Base-by-base conservation (phyloP, 2,329 filamentous ascomycete genomes). In the Xylariaceae sp. region DNA sequence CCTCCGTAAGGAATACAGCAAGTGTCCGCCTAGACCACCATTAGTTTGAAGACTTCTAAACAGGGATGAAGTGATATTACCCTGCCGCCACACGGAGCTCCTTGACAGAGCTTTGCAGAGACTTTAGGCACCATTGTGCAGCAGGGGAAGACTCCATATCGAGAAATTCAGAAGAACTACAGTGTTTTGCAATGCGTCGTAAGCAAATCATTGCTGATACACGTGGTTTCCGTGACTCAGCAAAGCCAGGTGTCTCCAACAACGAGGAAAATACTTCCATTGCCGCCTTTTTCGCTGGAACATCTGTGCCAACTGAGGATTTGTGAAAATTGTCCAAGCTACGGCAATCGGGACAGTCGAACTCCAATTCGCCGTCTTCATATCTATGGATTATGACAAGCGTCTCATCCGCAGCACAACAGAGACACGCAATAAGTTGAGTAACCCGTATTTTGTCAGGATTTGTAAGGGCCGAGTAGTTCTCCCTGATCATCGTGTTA, bases 81-180 rank as follows among this genome's bases (percentile, higher is more conserved):
- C 87, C 88, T 52, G 92, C 88, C 36, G 87, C 87, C 61, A 97
- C 82, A 31, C 93, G 85, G 28, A 97, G 74, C 67, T 97, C 94
- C 64, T 93, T 82, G 17, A 90, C 70, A 1, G 92, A 95, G 69
- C 92, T 96, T 57, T 87, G 86, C 38, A 97, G 74, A 0, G 88
- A 90, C 60, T 87, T 83, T 5, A 97, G 73, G 64, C 90, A 92
- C 82, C 89, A 93, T 63, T 92, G 86, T 0, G 89, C 91, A 39
- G 90, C 73, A 1, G 73, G 68, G 9, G 89, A 91, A 1, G 73
- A 75, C 53, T 86, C 81, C 2, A 97, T 73, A 57, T 89, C 82
- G 31, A 93, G 72, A 48, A 88, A 75, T 3, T 77, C 74, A 0
- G 73, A 57, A 47, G 83, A 77, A 14, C 75, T 73, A 4, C 83